phyloP scores from a whole-genome alignment of 2,329 filamentous ascomycete genomes.

The Pseudocercospora musae region DNA sequence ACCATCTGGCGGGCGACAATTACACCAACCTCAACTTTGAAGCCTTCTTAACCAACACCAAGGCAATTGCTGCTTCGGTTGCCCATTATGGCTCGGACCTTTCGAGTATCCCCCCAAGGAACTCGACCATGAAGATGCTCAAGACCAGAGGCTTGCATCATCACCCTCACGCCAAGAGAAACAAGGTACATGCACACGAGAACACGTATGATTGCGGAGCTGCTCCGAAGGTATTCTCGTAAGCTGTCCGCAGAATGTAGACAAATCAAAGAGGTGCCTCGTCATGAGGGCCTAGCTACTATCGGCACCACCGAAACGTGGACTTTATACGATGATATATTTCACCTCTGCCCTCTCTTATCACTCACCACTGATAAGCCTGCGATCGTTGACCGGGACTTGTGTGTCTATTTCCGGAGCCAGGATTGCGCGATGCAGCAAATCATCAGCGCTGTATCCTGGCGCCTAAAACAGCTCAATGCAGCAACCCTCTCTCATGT shows the following conservation, averaged over 20 bases:
- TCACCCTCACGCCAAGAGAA: slow-evolving; percentile 17
- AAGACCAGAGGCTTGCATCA: slow-evolving; percentile 11
- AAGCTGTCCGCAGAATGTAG: not conserved
- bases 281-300: not conserved
- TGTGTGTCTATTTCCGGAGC: too few species aligned
- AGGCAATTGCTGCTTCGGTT: slow-evolving; percentile 66
- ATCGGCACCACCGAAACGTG: not conserved
- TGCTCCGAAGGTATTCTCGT: slow-evolving; percentile 6
- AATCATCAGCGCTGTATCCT: too few species aligned
- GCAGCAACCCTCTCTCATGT: not conserved
- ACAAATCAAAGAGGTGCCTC: not conserved
- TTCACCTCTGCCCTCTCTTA: too few species aligned
- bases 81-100: slow-evolving; percentile 54
- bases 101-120: slow-evolving; percentile 7
- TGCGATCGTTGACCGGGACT: too few species aligned
- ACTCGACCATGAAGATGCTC: slow-evolving; percentile 7
- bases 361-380: too few species aligned
- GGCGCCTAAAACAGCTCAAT: not conserved
- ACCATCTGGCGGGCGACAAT: slow-evolving; percentile 54
- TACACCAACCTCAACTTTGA: slow-evolving; percentile 53
- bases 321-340: too few species aligned
- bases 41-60: slow-evolving; percentile 54
- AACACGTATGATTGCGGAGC: slow-evolving; percentile 13
- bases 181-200: slow-evolving; percentile 7
- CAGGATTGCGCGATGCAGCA: too few species aligned